phyloP scores from a whole-genome alignment of 2,329 filamentous ascomycete genomes.

The Falciphora oryzae region DNA sequence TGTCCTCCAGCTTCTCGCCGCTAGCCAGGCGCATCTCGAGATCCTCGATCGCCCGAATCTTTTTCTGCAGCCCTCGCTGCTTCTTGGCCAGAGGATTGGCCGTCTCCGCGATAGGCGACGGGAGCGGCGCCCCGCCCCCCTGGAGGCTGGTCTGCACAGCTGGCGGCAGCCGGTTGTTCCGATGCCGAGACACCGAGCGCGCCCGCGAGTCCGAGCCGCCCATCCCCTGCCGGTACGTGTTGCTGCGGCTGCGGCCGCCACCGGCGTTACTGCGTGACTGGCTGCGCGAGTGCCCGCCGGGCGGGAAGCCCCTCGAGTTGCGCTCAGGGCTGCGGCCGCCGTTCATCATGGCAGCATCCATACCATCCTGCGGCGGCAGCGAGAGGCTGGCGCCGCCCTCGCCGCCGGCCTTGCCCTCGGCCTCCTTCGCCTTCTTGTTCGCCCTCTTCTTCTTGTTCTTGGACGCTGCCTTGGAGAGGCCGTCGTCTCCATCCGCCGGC shows the following conservation, averaged over 20 bases:
- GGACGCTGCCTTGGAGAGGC: constrained; percentile 72
- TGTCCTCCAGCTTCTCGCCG: constrained; percentile 96
- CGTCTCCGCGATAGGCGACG: constrained; percentile 13
- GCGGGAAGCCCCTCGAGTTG: constrained; percentile 38
- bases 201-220: constrained; percentile 2
- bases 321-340: constrained; percentile 63
- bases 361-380: constrained; percentile 35
- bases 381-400: constrained; percentile 42
- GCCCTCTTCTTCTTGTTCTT: constrained; percentile 99
- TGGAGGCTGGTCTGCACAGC: neutral
- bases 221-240: constrained; percentile 33
- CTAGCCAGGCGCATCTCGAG: constrained; percentile 93
- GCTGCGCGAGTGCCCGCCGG: constrained; percentile 38
- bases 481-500: constrained; percentile 62
- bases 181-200: constrained; percentile 24
- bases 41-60: constrained; percentile 95
- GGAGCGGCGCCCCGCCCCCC: neutral
- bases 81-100: constrained; percentile 81
- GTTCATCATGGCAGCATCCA: constrained; percentile 37
- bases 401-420: constrained; percentile 50
- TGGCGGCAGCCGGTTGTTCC: constrained; percentile 15
- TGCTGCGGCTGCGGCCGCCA: constrained; percentile 45
- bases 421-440: constrained; percentile 81
- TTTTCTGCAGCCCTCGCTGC: constrained; percentile 87
- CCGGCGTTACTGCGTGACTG: constrained; percentile 47